Evolutionary conservation across 2,329 filamentous ascomycete genomes (phyloP).

Genomic region (Xylaria sp.): DNA sequence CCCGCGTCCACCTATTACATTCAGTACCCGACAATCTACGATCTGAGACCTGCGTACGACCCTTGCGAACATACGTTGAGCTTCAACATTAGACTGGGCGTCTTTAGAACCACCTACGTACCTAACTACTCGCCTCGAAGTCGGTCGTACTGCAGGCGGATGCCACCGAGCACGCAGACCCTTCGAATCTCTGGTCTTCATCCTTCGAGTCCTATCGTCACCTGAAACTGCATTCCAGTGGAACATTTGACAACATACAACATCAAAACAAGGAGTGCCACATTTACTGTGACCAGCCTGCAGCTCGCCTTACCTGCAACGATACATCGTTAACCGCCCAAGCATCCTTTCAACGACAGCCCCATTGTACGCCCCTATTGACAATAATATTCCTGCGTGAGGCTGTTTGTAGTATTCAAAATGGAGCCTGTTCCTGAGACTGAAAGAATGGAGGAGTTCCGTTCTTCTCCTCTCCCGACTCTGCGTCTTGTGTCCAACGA

Average conservation of each 20-base stretch:
- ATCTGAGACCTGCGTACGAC: constrained; percentile 26
- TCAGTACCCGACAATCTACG: constrained; percentile 21
- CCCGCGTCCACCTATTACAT: constrained; percentile 20
- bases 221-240: constrained; percentile 46
- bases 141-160: constrained; percentile 36
- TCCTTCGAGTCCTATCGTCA: constrained; percentile 28
- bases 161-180: constrained; percentile 35
- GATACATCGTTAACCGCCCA: constrained; percentile 16
- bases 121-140: constrained; percentile 5
- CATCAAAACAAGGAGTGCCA: constrained; percentile 36
- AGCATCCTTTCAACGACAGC: constrained; percentile 10
- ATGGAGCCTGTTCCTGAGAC: constrained; percentile 78
- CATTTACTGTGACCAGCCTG: constrained; percentile 26
- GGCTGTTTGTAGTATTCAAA: constrained; percentile 39
- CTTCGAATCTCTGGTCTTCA: constrained; percentile 7
- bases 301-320: constrained; percentile 14
- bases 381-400: constrained; percentile 5
- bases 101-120: constrained; percentile 1
- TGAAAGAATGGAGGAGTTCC: constrained; percentile 75
- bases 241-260: constrained; percentile 21
- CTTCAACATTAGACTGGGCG: constrained; percentile 33
- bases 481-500: constrained; percentile 57
- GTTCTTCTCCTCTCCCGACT: constrained; percentile 65
- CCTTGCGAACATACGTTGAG: constrained; percentile 25
- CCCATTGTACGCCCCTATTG: constrained; percentile 5